phyloP scores from a whole-genome alignment of 75 land plant genomes.

The Sequoia sempervirens region DNA sequence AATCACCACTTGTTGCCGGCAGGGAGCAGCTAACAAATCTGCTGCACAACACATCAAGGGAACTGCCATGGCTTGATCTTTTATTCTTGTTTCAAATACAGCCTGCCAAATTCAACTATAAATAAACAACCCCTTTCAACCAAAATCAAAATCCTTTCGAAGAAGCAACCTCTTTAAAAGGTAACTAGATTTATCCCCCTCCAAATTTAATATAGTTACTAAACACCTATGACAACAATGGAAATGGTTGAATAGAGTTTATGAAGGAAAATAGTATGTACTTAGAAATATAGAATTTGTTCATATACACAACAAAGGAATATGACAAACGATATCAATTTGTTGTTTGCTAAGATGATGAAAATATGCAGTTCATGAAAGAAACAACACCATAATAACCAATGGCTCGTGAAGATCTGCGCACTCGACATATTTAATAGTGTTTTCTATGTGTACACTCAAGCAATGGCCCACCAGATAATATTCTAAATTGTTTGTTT shows the following conservation, averaged over 20 bases:
- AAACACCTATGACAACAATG: neutral
- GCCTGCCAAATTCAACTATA: conserved; percentile 46
- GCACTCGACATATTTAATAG: neutral
- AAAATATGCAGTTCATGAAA: neutral
- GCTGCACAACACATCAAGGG: conserved; percentile 96
- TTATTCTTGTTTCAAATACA: conserved; percentile 75
- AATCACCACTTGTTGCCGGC: conserved; percentile 75
- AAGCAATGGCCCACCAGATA: neutral
- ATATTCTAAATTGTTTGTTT: neutral
- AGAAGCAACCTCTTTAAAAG: neutral
- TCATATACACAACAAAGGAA: neutral
- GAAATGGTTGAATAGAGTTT: neutral
- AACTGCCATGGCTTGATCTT: conserved; percentile 79
- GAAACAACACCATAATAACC: neutral
- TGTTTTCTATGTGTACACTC: neutral
- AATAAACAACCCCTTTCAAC: neutral
- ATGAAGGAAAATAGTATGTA: neutral
- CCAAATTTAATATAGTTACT: neutral
- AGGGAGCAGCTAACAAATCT: conserved; percentile 65
- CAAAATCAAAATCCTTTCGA: neutral
- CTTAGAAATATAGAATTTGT: neutral
- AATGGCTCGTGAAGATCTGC: neutral
- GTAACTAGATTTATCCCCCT: neutral
- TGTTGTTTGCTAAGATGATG: neutral
- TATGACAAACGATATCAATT: neutral